Base-by-base conservation (phyloP, 805 yeast species). In the Candida vartiovaarae region DNA sequence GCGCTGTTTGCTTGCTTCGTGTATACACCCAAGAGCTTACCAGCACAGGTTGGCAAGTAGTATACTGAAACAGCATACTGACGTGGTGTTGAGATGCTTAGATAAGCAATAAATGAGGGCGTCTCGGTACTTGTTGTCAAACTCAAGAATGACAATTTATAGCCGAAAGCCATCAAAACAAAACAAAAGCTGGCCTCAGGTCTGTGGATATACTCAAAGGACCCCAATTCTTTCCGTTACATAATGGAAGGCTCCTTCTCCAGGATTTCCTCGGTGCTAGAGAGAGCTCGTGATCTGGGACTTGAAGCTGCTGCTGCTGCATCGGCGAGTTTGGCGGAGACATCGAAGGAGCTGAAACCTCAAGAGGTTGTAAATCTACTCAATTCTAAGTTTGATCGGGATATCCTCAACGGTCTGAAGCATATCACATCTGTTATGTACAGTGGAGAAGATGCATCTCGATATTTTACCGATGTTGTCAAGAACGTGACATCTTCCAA, bases 251-350 rank as follows among this genome's bases (percentile, higher is more conserved):
- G 75, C 44, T 75, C 87, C 3, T 65, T 83, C 35, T 67, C 80
- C 8, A 74, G 76, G 47, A 67, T 86, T 53, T 73, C 89, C 24
- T 78, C 85, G 11, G 78, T 86, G 64, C 68, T 88, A 43, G 95
- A 85, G 64, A 78, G 88, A 26, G 95, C 95, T 1, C 75, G 79
- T 50, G 89, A 81, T 50, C 62, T 86, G 53, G 84, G 95, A 4
- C 69, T 84, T 40, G 93, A 84, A 52, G 95, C 95, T 1, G 93
- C 95, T 2, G 83, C 81, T 1, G 78, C 85, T 8, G 93, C 95
- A 0, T 75, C 87, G 2, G 74, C 82, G 6, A 68, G 79, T 48
- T 64, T 80, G 26, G 75, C 80, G 23, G 90, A 82, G 46, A 74
- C 84, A 5, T 78, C 86, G 1, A 59, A 62, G 34, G 60, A 68